phyloP scores from a whole-genome alignment of 805 yeast genomes.

The Metschnikowia santaceciliae region DNA sequence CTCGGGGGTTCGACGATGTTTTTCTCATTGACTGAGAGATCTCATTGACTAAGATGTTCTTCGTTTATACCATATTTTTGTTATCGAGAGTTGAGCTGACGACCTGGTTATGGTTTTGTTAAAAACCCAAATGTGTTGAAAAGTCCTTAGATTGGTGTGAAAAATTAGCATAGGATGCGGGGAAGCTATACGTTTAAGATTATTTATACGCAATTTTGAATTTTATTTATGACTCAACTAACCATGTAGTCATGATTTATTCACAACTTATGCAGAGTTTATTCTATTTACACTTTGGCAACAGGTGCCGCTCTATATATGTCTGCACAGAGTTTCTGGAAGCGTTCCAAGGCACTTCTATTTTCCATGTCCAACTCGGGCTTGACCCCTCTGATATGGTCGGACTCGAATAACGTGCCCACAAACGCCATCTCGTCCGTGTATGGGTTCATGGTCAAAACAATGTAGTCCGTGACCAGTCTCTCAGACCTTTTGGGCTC shows the following conservation, averaged over 20 bases:
- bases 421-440: conserved; percentile 36
- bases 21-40: conserved; percentile 32
- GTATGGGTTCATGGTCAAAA: conserved; percentile 37
- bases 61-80: no score
- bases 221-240: neutral
- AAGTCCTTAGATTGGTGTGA: neutral
- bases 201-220: neutral
- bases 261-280: no score
- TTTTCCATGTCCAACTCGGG: conserved; percentile 29
- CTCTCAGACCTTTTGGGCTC: conserved; percentile 24
- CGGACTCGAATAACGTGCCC: conserved; percentile 38
- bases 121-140: neutral
- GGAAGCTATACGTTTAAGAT: neutral
- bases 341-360: conserved; percentile 16
- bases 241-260: no score
- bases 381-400: conserved; percentile 34
- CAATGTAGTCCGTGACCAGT: conserved; percentile 35
- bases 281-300: conserved; percentile 19
- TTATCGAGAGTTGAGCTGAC: no score
- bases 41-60: no score
- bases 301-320: conserved; percentile 35
- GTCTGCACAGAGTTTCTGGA: conserved; percentile 34
- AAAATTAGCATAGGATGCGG: neutral
- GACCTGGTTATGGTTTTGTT: neutral
- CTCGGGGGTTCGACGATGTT: conserved; percentile 26